Base-by-base conservation (phyloP, 2,329 filamentous ascomycete genomes). In the Fusarium fujikuroi region DNA sequence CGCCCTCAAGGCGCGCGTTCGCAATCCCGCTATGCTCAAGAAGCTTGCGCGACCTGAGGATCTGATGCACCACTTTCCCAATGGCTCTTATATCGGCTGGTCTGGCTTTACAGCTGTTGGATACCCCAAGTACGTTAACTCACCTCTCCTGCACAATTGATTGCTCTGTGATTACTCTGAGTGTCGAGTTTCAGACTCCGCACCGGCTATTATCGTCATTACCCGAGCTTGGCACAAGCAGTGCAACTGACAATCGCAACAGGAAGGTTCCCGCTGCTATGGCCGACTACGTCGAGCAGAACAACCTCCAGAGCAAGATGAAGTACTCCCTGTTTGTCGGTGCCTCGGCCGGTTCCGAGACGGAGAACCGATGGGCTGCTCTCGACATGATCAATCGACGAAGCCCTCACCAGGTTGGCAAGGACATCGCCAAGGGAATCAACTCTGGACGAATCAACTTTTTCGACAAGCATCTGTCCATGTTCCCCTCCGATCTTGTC, bases 391-490 rank as follows among this genome's bases (percentile, higher is more conserved):
- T 97, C 78, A 92, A 95, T 84, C 88, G 94, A 64, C 89, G 94
- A 63, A 89, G 90, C 76, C 94, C 94, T 63, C 94, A 97, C 84
- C 94, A 97, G 81, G 94, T 97, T 69, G 94, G 94, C 80, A 97
- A 97, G 86, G 89, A 93, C 66, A 97, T 97, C 74, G 90, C 94
- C 69, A 95, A 94, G 85, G 94, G 94, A 15, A 97, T 97, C 84
- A 97, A 97, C 82, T 91, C 92, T 76, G 94, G 94, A 47, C 88
- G 92, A 75, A 97, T 97, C 84, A 91, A 95, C 72, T 97, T 97
- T 84, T 97, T 97, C 80, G 94, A 97, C 82, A 97, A 97, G 85
- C 94, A 97, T 85, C 82, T 97, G 80, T 95, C 92, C 83, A 97
- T 97, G 94, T 97, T 97, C 81, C 94, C 94, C 8, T 88, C 92